phyloP scores from a whole-genome alignment of 2,329 filamentous ascomycete genomes.

The Ilyonectria destructans region DNA sequence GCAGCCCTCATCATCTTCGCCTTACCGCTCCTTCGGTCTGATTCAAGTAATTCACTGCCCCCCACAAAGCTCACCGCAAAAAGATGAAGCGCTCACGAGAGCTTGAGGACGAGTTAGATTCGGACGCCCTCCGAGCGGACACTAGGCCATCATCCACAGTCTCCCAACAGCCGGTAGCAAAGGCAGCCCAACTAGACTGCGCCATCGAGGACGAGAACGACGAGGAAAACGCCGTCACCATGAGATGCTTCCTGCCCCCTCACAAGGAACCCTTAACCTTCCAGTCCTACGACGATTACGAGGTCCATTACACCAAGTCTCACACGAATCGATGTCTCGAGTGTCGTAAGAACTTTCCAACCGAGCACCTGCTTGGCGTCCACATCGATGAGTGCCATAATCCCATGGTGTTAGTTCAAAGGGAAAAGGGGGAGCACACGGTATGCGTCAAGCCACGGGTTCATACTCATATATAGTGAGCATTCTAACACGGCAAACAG shows the following conservation, averaged over 20 bases:
- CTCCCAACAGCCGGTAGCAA: slow-evolving; percentile 59
- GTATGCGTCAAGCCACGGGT: slow-evolving; percentile 64
- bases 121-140: slow-evolving; percentile 45
- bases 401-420: slow-evolving; percentile 79
- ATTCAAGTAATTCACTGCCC: slow-evolving; percentile 48
- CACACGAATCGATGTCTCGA: slow-evolving; percentile 90
- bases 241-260: slow-evolving; percentile 87
- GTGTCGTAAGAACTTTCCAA: slow-evolving; percentile 91
- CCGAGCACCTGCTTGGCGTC: slow-evolving; percentile 82
- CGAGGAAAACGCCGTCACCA: slow-evolving; percentile 62
- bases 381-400: slow-evolving; percentile 96
- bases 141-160: slow-evolving; percentile 34
- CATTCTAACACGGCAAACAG: slow-evolving; percentile 58
- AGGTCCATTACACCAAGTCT: slow-evolving; percentile 85
- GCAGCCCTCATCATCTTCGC: slow-evolving; percentile 33
- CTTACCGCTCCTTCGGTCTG: slow-evolving; percentile 43
- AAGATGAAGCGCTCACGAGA: slow-evolving; percentile 77
- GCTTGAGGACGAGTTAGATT: slow-evolving; percentile 65
- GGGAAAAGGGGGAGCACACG: slow-evolving; percentile 88
- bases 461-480: not conserved
- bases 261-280: slow-evolving; percentile 83
- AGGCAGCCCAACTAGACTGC: slow-evolving; percentile 74
- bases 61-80: slow-evolving; percentile 51
- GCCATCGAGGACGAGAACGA: slow-evolving; percentile 54
- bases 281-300: slow-evolving; percentile 83